phyloP scores from a whole-genome alignment of 2,329 filamentous ascomycete genomes.

The Epichloe baconii region DNA sequence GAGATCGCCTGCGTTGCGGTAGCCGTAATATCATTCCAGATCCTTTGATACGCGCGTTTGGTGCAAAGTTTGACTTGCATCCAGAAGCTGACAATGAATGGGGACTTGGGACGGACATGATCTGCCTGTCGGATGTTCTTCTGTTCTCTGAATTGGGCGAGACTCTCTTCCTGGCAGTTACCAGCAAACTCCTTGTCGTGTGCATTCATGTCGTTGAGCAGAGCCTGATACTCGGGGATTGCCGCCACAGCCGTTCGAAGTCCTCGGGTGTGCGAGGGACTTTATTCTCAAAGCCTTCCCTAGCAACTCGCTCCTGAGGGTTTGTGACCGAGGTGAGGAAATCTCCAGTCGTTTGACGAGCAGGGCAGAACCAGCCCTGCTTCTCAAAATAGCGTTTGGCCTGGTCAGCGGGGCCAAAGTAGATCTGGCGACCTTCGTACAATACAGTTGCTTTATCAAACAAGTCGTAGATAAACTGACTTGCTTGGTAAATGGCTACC shows the following conservation, averaged over 20 bases:
- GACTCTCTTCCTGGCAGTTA: slow-evolving; percentile 23
- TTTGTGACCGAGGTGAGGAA: slow-evolving; percentile 60
- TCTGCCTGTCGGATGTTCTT: slow-evolving; percentile 40
- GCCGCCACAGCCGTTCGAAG: slow-evolving; percentile 39
- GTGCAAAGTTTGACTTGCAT: slow-evolving; percentile 42
- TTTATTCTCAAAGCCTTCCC: slow-evolving; percentile 43
- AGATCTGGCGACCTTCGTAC: slow-evolving; percentile 68
- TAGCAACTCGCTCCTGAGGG: slow-evolving; percentile 42
- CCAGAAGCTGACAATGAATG: slow-evolving; percentile 41
- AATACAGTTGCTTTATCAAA: slow-evolving; percentile 67
- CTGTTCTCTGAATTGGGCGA: slow-evolving; percentile 30
- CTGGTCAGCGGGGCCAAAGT: slow-evolving; percentile 48
- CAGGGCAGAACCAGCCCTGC: slow-evolving; percentile 55
- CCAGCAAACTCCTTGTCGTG: slow-evolving; percentile 34
- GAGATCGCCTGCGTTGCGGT: slow-evolving; percentile 32
- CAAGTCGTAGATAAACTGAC: slow-evolving; percentile 53
- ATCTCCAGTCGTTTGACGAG: slow-evolving; percentile 54
- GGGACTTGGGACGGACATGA: slow-evolving; percentile 38
- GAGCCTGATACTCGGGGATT: slow-evolving; percentile 29
- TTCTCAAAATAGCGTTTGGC: slow-evolving; percentile 55
- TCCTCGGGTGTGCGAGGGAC: slow-evolving; percentile 59
- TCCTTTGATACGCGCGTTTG: slow-evolving; percentile 35
- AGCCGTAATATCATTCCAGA: slow-evolving; percentile 37
- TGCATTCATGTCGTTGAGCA: slow-evolving; percentile 34
- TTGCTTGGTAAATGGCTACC: slow-evolving; percentile 62